Percentiles rank a stretch among this genome's conserved stretches.
phyloP scores from a whole-genome alignment of 306 rosid species.

The Inga laurina region DNA sequence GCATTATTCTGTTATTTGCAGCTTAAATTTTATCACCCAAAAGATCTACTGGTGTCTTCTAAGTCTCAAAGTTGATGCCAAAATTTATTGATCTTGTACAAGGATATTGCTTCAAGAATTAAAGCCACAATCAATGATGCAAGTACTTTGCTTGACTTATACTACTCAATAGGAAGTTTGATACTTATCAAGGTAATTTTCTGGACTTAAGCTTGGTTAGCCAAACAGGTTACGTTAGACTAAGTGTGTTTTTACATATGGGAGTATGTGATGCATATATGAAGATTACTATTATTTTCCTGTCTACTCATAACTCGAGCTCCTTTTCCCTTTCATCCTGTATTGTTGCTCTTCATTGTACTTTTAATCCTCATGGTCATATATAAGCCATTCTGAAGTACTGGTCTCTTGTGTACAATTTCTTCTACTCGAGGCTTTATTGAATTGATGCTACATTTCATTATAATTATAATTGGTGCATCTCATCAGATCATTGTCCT shows the following conservation, averaged over 20 bases:
- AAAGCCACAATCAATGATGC: conserved; percentile 61
- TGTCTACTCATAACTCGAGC: background rate
- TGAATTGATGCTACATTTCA: background rate
- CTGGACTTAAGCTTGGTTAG: background rate
- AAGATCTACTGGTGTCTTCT: background rate
- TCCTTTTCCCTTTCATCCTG: background rate
- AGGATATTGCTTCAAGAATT: conserved; percentile 66
- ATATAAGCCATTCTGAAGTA: background rate
- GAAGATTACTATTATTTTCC: background rate
- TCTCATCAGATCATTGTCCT: conserved; percentile 9
- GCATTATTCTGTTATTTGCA: conserved; percentile 21
- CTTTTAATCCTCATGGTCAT: background rate
- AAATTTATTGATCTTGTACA: conserved; percentile 34
- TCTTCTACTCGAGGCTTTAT: background rate
- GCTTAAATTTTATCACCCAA: conserved; percentile 26
- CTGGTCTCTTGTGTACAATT: background rate
- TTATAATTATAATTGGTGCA: background rate
- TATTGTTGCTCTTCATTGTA: background rate
- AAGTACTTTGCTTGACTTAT: conserved; percentile 69
- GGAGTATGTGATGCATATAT: background rate
- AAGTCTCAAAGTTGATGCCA: conserved; percentile 26
- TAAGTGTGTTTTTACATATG: background rate
- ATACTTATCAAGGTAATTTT: conserved; percentile 73
- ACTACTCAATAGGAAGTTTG: conserved; percentile 77
- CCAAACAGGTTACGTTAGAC: background rate